Conservation (phyloP, 179 eudicot genomes). For the Heliamphora pulchella region DNA sequence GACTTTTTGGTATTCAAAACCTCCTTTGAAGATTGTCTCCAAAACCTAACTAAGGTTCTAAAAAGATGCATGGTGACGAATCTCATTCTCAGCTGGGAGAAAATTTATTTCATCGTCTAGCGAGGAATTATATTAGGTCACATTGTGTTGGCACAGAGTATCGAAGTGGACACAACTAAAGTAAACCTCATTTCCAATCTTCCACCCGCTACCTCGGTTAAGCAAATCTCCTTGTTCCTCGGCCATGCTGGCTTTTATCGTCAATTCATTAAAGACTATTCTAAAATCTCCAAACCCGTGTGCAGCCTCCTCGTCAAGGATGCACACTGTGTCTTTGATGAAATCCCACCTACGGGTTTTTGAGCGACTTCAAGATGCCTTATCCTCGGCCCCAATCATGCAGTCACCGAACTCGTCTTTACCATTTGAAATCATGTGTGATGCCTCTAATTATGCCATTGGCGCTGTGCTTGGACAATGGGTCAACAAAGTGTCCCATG, state of each 20-base stretch:
- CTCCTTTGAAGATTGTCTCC: neutral
- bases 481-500: too few species aligned
- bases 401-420: neutral
- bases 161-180: constrained; percentile 11
- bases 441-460: neutral
- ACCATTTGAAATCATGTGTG: neutral
- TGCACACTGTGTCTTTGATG: neutral
- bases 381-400: neutral
- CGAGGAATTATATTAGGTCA: neutral
- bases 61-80: neutral
- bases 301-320: neutral
- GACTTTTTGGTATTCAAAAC: neutral
- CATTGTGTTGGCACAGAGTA: neutral
- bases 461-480: too few species aligned
- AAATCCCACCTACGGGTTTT: neutral
- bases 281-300: neutral
- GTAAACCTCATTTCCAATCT: neutral
- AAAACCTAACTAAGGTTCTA: neutral
- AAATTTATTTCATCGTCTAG: neutral
- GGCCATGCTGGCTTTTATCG: constrained; percentile 6
- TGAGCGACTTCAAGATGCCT: too few species aligned
- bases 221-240: neutral
- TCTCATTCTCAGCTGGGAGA: neutral
- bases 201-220: neutral
- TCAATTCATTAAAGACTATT: neutral